A percentile compares a stretch with the other conserved stretches of the same genome.
Evolutionary conservation across 1,284 basidiomycete genomes (phyloP).

Genomic region (Cryptococcus sp.): DNA sequence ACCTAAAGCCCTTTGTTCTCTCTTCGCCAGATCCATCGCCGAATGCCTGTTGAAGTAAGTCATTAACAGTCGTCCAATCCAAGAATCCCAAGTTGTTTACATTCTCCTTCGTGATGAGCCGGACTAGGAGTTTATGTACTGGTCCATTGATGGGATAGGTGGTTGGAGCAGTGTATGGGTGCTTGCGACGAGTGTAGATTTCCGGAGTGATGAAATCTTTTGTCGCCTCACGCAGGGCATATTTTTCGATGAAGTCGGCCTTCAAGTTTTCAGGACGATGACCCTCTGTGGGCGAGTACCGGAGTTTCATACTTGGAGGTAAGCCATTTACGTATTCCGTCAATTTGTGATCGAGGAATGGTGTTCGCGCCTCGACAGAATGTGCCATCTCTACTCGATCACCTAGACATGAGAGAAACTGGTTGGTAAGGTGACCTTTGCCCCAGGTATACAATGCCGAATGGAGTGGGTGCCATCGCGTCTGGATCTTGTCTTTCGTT

Average conservation of each 20-base stretch:
- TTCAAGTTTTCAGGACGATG: constrained; percentile 15
- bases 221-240: constrained; percentile 48
- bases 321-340: constrained; percentile 47
- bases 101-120: constrained; percentile 19
- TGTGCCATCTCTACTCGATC: constrained; percentile 50
- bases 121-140: constrained; percentile 15
- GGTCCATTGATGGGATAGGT: constrained; percentile 16
- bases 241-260: constrained; percentile 46
- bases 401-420: constrained; percentile 44
- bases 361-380: constrained; percentile 49
- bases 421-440: constrained; percentile 49
- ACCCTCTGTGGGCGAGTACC: background rate
- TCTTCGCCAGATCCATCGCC: background rate
- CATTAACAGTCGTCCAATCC: constrained; percentile 14
- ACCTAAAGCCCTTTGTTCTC: constrained; percentile 8
- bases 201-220: constrained; percentile 38
- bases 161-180: constrained; percentile 26
- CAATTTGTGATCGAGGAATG: constrained; percentile 48
- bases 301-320: constrained; percentile 27
- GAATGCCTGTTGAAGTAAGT: constrained; percentile 18
- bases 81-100: constrained; percentile 26
- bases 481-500: constrained; percentile 20
- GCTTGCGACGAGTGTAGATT: constrained; percentile 22
- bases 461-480: constrained; percentile 30
- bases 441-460: constrained; percentile 30